phyloP scores from a whole-genome alignment of 495 filamentous ascomycete species.

The Pyrenula massariospora region DNA sequence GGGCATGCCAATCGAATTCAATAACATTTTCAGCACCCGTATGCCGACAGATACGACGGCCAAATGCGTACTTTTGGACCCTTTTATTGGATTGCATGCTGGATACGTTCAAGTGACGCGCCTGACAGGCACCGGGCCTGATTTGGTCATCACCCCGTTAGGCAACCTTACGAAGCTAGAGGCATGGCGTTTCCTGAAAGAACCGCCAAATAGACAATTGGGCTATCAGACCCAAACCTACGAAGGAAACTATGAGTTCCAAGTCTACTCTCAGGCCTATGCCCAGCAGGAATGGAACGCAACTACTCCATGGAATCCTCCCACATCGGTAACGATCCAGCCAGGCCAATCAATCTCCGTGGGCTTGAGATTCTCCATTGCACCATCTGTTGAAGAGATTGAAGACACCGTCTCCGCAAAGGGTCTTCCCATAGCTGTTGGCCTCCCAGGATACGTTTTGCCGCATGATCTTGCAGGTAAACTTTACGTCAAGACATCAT shows the following conservation, averaged over 20 bases:
- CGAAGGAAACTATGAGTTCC: constrained; percentile 42
- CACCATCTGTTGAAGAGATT: constrained; percentile 23
- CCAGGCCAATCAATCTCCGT: constrained; percentile 26
- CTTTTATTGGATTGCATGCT: constrained; percentile 38
- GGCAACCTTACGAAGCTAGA: constrained; percentile 29
- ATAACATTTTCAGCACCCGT: constrained; percentile 43
- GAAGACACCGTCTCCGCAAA: constrained; percentile 23
- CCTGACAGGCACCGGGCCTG: constrained; percentile 28
- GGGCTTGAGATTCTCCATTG: constrained; percentile 33
- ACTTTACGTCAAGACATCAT: constrained; percentile 23
- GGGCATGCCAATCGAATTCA: constrained; percentile 41
- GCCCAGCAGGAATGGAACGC: constrained; percentile 36
- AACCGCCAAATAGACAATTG: constrained; percentile 8
- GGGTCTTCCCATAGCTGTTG: constrained; percentile 28
- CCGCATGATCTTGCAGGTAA: constrained; percentile 24
- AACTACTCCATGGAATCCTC: constrained; percentile 32
- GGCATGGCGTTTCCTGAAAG: constrained; percentile 32
- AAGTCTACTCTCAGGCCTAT: constrained; percentile 31
- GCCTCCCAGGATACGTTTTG: constrained; percentile 36
- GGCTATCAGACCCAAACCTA: constrained; percentile 39
- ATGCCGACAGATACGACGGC: constrained; percentile 24
- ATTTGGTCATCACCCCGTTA: constrained; percentile 35
- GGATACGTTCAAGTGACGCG: constrained; percentile 36
- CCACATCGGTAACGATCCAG: constrained; percentile 25
- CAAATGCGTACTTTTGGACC: constrained; percentile 32